Evolutionary conservation across 2,329 filamentous ascomycete genomes (phyloP), one percentile per base, ranked within the genome.

Genomic region (Trichoderma harzianum): DNA sequence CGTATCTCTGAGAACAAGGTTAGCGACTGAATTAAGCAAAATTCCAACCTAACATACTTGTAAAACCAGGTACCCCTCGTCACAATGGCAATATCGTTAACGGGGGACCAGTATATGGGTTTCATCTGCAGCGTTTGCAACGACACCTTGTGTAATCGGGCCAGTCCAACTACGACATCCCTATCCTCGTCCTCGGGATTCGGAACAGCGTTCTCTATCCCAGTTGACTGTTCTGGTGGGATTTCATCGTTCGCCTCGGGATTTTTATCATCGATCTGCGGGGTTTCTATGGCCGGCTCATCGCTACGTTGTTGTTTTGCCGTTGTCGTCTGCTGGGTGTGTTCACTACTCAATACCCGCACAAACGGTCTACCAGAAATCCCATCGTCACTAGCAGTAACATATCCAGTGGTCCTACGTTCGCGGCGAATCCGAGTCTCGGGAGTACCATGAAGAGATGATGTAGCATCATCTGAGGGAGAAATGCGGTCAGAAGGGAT

Each of bases 1-100:
- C 1, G 92, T 95, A 78, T 98, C 95, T 74, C 86, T 77, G 36
- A 1, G 86, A 63, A 0, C 4, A 7, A 5, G 34, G 71, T 79
- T 62, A 80, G 76, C 24, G 51, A 34, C 6, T 14, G 6, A 21
- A 57, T 34, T 26, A 16, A 53, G 12, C 4, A 8, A 16, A 18
- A 12, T 51, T 8, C 12, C 4, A 12, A 57, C 14, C 43, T 11
- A 3, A 74, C 80, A 72, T 78, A 87, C 83, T 92, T 92, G 81
- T 98, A 98, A 80, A 99, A 99, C 96, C 96, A 99, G 0, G 95
- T 98, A 1, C 93, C 94, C 75, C 96, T 88, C 71, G 92, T 87
- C 2, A 98, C 94, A 43, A 90, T 86, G 7, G 93, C 92, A 36
- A 97, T 88, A 78, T 98, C 96, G 77, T 97, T 94, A 36, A 98